Percentiles rank a stretch among this genome's conserved stretches.
Conservation (phyloP, 2,329 filamentous ascomycete genomes). For the Fusarium caatingaense region DNA sequence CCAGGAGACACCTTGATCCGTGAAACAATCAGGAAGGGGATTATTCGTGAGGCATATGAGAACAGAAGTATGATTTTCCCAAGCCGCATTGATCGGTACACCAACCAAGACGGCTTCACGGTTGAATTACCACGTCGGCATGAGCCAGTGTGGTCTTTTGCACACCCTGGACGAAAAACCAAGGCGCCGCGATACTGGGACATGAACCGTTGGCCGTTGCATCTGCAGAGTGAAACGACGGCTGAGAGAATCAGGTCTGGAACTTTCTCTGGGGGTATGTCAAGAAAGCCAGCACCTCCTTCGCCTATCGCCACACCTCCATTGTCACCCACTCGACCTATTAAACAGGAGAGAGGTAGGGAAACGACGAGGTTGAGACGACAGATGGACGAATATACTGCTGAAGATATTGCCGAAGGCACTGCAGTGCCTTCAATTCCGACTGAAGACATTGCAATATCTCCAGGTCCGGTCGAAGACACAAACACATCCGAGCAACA, state of each 20-base stretch:
- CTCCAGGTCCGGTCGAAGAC: neutral
- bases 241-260: slow-evolving; percentile 9
- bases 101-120: slow-evolving; percentile 26
- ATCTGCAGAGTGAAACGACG: slow-evolving; percentile 52
- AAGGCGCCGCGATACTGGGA: slow-evolving; percentile 54
- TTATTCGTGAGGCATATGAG: slow-evolving; percentile 58
- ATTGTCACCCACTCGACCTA: neutral
- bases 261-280: neutral
- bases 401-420: neutral
- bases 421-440: neutral
- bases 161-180: slow-evolving; percentile 38
- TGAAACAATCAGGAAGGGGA: slow-evolving; percentile 50
- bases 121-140: slow-evolving; percentile 37
- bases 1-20: slow-evolving; percentile 17
- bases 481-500: neutral
- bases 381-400: neutral
- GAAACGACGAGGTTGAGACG: neutral
- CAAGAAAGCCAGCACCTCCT: neutral
- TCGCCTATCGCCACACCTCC: neutral
- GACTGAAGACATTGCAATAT: neutral
- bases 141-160: slow-evolving; percentile 51
- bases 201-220: slow-evolving; percentile 61
- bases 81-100: slow-evolving; percentile 45
- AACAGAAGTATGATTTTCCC: slow-evolving; percentile 59
- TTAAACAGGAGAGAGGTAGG: neutral